phyloP scores from a whole-genome alignment of 1,284 basidiomycete genomes.

The Xanthoconium separans region DNA sequence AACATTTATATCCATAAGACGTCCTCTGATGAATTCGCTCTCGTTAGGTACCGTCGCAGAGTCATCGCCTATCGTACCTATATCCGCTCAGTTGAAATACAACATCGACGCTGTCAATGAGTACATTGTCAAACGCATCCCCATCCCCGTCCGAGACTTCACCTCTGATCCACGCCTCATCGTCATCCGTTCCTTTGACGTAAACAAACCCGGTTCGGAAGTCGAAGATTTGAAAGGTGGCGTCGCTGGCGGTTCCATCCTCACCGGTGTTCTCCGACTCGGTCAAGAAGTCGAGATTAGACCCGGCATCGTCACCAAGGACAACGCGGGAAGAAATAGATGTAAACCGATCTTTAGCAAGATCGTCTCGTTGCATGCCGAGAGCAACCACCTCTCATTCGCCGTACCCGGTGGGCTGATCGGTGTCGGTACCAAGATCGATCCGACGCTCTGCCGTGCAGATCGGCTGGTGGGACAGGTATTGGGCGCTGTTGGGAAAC shows the following conservation, averaged over 20 bases:
- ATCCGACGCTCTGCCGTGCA: constrained; percentile 95
- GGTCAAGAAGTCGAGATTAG: constrained; percentile 97
- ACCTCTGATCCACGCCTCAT: constrained; percentile 89
- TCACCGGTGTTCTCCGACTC: constrained; percentile 88
- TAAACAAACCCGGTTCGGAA: constrained; percentile 98
- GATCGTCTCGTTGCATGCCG: constrained; percentile 91
- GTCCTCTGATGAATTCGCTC: background rate
- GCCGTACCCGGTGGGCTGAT: constrained; percentile 98
- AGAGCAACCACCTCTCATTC: constrained; percentile 92
- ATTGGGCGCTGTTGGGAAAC: constrained; percentile 88
- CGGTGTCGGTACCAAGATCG: constrained; percentile 96
- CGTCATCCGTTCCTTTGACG: constrained; percentile 99
- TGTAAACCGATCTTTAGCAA: constrained; percentile 94
- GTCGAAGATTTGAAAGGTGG: constrained; percentile 98
- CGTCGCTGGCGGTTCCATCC: constrained; percentile 95
- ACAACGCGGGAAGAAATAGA: constrained; percentile 84
- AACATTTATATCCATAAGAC: no score
- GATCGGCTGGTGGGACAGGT: constrained; percentile 98
- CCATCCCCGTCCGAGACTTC: constrained; percentile 93
- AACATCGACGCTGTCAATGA: constrained; percentile 99
- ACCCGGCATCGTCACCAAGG: constrained; percentile 96
- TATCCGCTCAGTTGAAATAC: constrained; percentile 98
- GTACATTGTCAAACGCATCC: constrained; percentile 96
- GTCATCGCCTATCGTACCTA: constrained; percentile 95
- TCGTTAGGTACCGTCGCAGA: constrained; percentile 89